Evolutionary conservation across 306 rosid genomes (phyloP), one percentile per base, ranked within the genome.

Genomic region (Medicago ruthenica): DNA sequence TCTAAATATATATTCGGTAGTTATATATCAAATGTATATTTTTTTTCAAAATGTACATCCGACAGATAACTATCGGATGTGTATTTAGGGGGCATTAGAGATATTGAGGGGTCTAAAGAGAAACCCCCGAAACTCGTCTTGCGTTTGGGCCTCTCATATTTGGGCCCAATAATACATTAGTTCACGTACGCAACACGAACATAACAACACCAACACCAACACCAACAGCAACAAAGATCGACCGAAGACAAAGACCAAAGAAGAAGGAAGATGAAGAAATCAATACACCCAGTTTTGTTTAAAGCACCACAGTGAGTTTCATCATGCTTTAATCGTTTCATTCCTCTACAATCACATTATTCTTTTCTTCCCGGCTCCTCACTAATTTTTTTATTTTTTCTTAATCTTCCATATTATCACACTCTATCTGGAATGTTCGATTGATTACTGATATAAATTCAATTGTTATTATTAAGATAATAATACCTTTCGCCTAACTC

Each of bases 141-240:
- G 0, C 3, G 37, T 34, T 4, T 34, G 37, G 37, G 37, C 7
- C 0, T 34, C 1, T 34, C 7, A 34, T 6, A 3, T 14, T 11
- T 41, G 77, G 78, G 71, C 67, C 67, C 76, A 15, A 62, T 34
- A 24, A 2, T 1, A 17, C 7, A 69, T 15, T 68, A 45, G 27
- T 51, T 55, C 63, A 84, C 83, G 83, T 77, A 63, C 81, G 75
- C 72, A 68, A 15, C 6, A 31, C 67, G 70, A 84, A n/a, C n/a
- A n/a, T n/a, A n/a, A n/a, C n/a, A n/a, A n/a, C n/a, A n/a, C n/a
- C n/a, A n/a, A n/a, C n/a, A n/a, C n/a, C n/a, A n/a, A n/a, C n/a
- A n/a, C n/a, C n/a, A n/a, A n/a, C n/a, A n/a, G n/a, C n/a, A n/a
- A n/a, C n/a, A 37, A 63, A 69, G 31, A 44, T 70, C 31, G 58